Evolutionary conservation across 2,329 filamentous ascomycete species (phyloP).

Genomic region (Aspergillus sp.): DNA sequence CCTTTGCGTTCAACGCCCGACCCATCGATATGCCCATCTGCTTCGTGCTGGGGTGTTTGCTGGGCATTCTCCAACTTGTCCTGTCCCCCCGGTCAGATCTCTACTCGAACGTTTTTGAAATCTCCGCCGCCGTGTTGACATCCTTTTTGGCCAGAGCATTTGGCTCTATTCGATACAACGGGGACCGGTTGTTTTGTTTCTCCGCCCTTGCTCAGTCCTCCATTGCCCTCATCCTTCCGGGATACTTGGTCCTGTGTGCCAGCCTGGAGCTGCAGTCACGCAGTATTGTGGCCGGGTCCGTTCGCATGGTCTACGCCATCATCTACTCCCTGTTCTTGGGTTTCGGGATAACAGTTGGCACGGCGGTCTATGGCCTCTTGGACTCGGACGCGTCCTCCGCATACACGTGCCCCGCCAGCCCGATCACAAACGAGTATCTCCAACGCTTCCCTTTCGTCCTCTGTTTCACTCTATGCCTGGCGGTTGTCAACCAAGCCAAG

Average conservation of each 20-base stretch:
- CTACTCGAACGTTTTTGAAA: conserved; percentile 64
- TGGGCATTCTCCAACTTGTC: conserved; percentile 74
- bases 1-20: conserved; percentile 76
- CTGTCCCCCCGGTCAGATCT: conserved; percentile 72
- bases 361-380: conserved; percentile 61
- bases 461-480: conserved; percentile 70
- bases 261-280: conserved; percentile 68
- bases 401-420: conserved; percentile 49
- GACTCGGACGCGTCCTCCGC: conserved; percentile 53
- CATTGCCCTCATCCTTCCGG: conserved; percentile 70
- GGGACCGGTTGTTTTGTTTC: conserved; percentile 62
- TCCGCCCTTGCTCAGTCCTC: conserved; percentile 69
- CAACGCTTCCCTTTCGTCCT: conserved; percentile 72
- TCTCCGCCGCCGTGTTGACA: conserved; percentile 63
- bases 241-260: conserved; percentile 61
- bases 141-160: conserved; percentile 68
- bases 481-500: conserved; percentile 79
- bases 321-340: conserved; percentile 72
- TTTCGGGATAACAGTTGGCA: conserved; percentile 69
- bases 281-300: conserved; percentile 68
- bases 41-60: conserved; percentile 71
- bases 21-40: conserved; percentile 76
- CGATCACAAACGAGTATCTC: conserved; percentile 47
- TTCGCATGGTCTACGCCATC: conserved; percentile 73
- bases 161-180: conserved; percentile 60